phyloP scores from a whole-genome alignment of 1,139 yeast species.

The Nakaseomyces nivariensis region DNA sequence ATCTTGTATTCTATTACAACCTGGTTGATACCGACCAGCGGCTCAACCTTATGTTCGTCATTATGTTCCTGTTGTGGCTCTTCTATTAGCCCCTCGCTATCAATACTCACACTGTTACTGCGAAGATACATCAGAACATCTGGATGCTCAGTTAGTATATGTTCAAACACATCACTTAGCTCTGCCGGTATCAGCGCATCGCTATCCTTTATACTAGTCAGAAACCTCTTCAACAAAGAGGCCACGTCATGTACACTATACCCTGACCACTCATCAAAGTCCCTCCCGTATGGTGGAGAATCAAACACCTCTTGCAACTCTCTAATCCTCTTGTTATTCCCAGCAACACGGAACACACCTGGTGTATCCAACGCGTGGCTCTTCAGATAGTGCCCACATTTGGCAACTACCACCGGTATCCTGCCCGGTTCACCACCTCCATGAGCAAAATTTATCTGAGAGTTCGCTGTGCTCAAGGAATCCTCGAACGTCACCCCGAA shows the following conservation, averaged over 20 bases:
- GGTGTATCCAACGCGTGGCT: slow-evolving; percentile 62
- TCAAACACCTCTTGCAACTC: slow-evolving; percentile 73
- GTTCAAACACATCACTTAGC: slow-evolving; percentile 64
- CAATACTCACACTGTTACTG: not conserved
- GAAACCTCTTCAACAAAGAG: slow-evolving; percentile 66
- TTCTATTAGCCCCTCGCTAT: not conserved
- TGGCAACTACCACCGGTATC: slow-evolving; percentile 54
- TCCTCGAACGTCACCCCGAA: slow-evolving; percentile 70
- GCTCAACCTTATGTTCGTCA: not conserved
- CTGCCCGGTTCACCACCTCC: slow-evolving; percentile 7
- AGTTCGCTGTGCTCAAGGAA: slow-evolving; percentile 51
- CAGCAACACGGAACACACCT: slow-evolving; percentile 86
- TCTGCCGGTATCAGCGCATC: slow-evolving; percentile 81
- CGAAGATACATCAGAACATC: slow-evolving; percentile 20
- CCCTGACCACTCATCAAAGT: slow-evolving; percentile 63
- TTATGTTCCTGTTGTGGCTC: not conserved
- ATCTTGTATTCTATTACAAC: not conserved
- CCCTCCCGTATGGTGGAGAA: slow-evolving; percentile 78
- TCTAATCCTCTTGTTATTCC: slow-evolving; percentile 74
- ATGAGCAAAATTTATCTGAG: slow-evolving; percentile 8
- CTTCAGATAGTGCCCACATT: slow-evolving; percentile 77
- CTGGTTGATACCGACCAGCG: not conserved
- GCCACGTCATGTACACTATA: slow-evolving; percentile 94
- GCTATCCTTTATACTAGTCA: slow-evolving; percentile 57
- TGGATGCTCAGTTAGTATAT: slow-evolving; percentile 42